Base-by-base conservation (phyloP, 306 rosid genomes). In the Fagus sylvatica region DNA sequence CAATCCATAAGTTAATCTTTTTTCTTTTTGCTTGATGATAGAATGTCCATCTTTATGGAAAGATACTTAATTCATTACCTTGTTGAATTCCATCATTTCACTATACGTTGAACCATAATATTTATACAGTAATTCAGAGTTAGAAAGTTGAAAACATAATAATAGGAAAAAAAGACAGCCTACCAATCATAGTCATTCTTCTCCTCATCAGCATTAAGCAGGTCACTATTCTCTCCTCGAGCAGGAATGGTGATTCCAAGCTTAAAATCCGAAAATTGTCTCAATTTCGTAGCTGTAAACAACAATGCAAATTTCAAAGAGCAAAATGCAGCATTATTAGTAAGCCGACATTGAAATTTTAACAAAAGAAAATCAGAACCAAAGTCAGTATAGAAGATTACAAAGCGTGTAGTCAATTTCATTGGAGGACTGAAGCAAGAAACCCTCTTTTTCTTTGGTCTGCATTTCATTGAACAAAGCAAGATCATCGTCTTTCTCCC, bases 161-260 rank as follows among this genome's bases (percentile, higher is more conserved):
- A 62, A 59, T 56, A 30, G 17, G 3, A 72, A 53, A 88, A 22
- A 74, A 59, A 49, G 72, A 68, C 36, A 46, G 79, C 91, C 72
- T 76, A 92, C 97, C 97, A 92, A 64, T 92, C 96, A 17, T 90
- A 92, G 84, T 92, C 97, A 77, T 90, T 89, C 84, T 90, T 92
- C 62, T 90, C 96, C 59, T 86, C 92, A 30, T 90, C 93, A 5
- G 62, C 87, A 87, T 83, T 86, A 72, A 92, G 93, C 78, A 92
- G 84, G 57, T 88, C 90, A 73, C 92, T 89, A 57, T 83, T 87
- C 90, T 87, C 89, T 67, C 97, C 92, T 42, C 91, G 89, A 16
- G 36, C 81, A 6, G 93, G 96, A 89, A 90, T 74, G 69, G 90
- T 72, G 73, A 92, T 86, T 73, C 92, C 97, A 53, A 86, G 86